These are phyloP conservation scores for Blepharisma stoltei DNA, from an alignment of 73 alveolate genomes.

Conservation along the genomic window DNA sequence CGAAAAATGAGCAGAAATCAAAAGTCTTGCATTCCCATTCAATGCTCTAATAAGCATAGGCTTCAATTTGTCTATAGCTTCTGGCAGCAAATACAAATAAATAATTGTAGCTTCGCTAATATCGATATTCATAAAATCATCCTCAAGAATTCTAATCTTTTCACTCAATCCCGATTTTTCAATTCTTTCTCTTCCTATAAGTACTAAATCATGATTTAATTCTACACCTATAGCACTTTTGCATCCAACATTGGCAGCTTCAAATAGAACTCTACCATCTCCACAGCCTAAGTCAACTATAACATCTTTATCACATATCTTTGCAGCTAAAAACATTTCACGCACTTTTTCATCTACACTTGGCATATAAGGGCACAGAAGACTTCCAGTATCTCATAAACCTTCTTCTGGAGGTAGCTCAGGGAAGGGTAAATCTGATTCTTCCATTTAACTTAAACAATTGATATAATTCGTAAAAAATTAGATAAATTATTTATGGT, in stretches of 20 bases:
- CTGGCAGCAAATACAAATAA: constrained; percentile 15
- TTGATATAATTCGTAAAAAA: too few species aligned
- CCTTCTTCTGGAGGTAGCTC: constrained; percentile 29
- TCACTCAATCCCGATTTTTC: background rate
- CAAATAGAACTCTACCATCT: constrained; percentile 4
- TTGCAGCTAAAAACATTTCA: background rate
- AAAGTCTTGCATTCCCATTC: background rate
- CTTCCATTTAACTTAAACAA: too few species aligned
- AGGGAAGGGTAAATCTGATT: constrained; percentile 2
- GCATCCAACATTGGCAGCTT: background rate
- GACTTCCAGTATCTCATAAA: constrained; percentile 14
- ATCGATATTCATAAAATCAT: background rate
- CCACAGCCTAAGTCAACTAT: constrained; percentile 22
- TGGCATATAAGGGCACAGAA: constrained; percentile 22
- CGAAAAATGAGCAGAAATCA: background rate
- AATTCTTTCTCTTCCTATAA: background rate
- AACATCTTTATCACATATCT: background rate
- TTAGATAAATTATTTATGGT: too few species aligned
- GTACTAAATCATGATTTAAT: background rate
- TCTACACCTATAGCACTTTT: constrained; percentile 5
- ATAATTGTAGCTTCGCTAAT: background rate
- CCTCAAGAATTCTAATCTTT: background rate
- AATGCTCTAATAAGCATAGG: background rate
- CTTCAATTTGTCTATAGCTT: constrained; percentile 5
- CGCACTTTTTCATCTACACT: background rate